A percentile compares a stretch with the other conserved stretches of the same genome.
Conservation (phyloP, 1,139 yeast species). For the Scheffersomyces quercinus region DNA sequence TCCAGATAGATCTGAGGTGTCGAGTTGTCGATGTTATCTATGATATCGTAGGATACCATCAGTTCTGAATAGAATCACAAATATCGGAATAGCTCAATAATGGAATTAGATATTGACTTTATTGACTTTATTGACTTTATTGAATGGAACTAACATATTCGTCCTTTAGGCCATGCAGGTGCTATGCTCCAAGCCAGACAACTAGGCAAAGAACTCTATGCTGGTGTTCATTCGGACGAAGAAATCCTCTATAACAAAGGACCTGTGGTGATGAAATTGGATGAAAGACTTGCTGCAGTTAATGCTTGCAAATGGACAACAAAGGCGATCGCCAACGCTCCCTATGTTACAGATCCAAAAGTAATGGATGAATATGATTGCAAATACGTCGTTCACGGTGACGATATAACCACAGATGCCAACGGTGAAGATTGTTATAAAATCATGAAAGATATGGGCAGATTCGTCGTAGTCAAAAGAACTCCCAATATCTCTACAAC, state of each 20-base stretch:
- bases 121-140: too few relatives aligned
- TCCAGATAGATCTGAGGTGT: too few relatives aligned
- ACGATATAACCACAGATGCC: constrained; percentile 95
- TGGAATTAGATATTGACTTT: not conserved
- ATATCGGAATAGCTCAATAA: not conserved
- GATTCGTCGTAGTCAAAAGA: constrained; percentile 85
- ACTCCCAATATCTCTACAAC: constrained; percentile 95
- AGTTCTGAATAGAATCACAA: not conserved
- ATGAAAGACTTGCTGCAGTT: constrained; percentile 80
- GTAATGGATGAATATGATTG: constrained; percentile 78
- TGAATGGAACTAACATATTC: constrained; percentile 8
- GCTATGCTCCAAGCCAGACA: constrained; percentile 93
- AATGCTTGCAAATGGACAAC: constrained; percentile 92
- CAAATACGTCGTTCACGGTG: constrained; percentile 93
- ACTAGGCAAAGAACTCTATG: constrained; percentile 69
- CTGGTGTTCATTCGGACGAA: constrained; percentile 91
- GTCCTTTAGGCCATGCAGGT: constrained; percentile 74
- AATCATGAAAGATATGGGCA: constrained; percentile 77
- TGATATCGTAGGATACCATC: not conserved
- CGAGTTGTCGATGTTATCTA: not conserved
- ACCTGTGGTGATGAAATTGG: constrained; percentile 85
- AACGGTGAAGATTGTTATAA: constrained; percentile 92
- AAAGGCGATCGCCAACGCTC: constrained; percentile 71
- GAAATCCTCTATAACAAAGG: constrained; percentile 84
- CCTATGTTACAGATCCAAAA: constrained; percentile 89